Evolutionary conservation across 169 alveolate species (phyloP), one percentile per base, ranked within the genome.

Genomic region (Neospora caninum): DNA sequence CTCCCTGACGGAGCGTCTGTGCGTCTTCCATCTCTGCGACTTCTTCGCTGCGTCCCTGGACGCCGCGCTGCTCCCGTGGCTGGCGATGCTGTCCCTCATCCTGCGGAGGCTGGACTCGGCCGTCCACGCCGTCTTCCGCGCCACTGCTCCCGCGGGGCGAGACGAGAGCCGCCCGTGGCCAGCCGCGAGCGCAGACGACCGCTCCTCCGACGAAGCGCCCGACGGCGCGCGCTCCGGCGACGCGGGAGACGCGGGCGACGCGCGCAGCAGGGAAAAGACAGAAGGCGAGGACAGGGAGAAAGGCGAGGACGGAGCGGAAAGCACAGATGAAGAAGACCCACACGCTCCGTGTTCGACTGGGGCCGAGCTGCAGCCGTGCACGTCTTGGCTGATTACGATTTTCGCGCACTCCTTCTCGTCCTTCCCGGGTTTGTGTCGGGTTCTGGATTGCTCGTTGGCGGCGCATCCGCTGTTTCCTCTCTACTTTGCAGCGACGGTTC

Each of bases 21-120:
- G 34, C 67, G 43, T 82, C 36, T 82, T 82, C 39, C 64, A 41
- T 27, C 64, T 82, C 27, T 82, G 89, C 67, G 89, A 82, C 89
- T 82, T 82, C 64, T 82, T 82, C 25, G 89, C 89, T 7, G 89
- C 89, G 2, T 82, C 89, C n/a, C 89, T 82, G 9, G 89, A 82
- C 38, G 89, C 89, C 41, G 22, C 89, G 29, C 89, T 82, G 39
- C 89, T 82, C 6, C 89, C 89, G 20, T 22, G 67, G 4, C 89
- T 82, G 25, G 53, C 89, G 34, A 2, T 82, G 42, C 67, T 82
- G 67, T 82, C 89, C 41, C 89, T 41, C 67, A 25, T 82, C 25
- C 64, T 82, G 34, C 34, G 89, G 41, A 64, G 36, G 4, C 18
- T 42, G 36, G 89, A 82, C 25, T 67, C 89, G 41, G 16, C 20